phyloP scores from a whole-genome alignment of 2,329 filamentous ascomycete species.

The Orbilia quercus region DNA sequence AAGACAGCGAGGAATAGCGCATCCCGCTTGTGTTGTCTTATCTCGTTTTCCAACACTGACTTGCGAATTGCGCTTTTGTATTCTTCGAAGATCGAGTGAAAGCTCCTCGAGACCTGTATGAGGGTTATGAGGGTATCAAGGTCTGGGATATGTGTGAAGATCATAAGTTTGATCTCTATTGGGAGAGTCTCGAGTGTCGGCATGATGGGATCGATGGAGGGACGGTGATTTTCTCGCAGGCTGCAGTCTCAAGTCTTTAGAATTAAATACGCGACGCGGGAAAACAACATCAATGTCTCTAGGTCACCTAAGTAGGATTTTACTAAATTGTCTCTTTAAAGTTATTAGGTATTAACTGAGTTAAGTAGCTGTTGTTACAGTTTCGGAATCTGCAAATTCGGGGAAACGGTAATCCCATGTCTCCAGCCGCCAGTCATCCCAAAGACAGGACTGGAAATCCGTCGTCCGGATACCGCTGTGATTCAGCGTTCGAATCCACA shows the following conservation, averaged over 20 bases:
- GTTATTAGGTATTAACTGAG: too few relatives aligned
- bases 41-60: slow-evolving; percentile 11
- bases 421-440: slow-evolving; percentile 38
- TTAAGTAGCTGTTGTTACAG: too few relatives aligned
- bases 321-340: too few relatives aligned
- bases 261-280: too few relatives aligned
- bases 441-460: slow-evolving; percentile 23
- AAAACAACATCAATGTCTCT: too few relatives aligned
- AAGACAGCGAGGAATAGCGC: neutral
- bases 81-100: neutral
- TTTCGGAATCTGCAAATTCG: neutral
- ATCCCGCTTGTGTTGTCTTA: slow-evolving; percentile 14
- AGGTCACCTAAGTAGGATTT: too few relatives aligned
- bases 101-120: neutral
- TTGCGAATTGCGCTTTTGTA: neutral
- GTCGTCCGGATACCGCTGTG: slow-evolving; percentile 1
- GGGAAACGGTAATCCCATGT: slow-evolving; percentile 22
- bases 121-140: slow-evolving; percentile 4
- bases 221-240: too few relatives aligned
- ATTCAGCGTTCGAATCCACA: slow-evolving; percentile 14
- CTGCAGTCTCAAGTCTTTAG: neutral
- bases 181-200: neutral
- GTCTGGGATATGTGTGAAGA: neutral
- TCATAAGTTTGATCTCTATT: slow-evolving; percentile 6
- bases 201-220: too few relatives aligned